phyloP scores from a whole-genome alignment of 331 rosid species.

The Prunus yedoensis region DNA sequence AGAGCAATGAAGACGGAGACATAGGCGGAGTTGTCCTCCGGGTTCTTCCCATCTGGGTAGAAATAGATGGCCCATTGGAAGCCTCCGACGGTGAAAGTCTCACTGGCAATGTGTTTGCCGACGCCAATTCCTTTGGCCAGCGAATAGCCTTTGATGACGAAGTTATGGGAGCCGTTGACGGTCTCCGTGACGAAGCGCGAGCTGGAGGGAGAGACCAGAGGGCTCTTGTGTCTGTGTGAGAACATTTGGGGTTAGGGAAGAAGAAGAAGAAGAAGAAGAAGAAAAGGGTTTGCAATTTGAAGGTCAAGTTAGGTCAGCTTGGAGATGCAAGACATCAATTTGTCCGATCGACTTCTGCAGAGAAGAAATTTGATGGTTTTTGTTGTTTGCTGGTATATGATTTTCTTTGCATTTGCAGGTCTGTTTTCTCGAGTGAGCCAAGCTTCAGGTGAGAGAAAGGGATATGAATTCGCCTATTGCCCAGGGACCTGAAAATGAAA shows the following conservation, averaged over 20 bases:
- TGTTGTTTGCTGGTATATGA: no score
- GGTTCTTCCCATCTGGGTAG: slow-evolving; percentile 81
- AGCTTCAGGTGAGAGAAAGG: no score
- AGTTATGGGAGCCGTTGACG: slow-evolving; percentile 88
- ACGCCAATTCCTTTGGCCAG: slow-evolving; percentile 88
- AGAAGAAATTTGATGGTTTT: no score
- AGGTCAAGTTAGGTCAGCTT: not conserved
- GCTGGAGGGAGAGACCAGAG: slow-evolving; percentile 43
- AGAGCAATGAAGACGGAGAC: slow-evolving; percentile 86
- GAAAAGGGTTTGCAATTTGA: not conserved
- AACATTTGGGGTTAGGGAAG: not conserved
- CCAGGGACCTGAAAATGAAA: no score
- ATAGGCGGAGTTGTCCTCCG: slow-evolving; percentile 74
- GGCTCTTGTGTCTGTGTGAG: slow-evolving; percentile 17
- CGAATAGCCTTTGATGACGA: slow-evolving; percentile 75
- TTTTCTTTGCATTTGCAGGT: no score
- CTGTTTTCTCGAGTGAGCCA: no score
- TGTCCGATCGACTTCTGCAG: no score
- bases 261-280: no score
- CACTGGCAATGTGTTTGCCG: slow-evolving; percentile 85
- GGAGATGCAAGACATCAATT: no score
- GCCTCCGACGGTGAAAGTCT: slow-evolving; percentile 77
- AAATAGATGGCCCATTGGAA: slow-evolving; percentile 90
- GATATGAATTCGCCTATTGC: no score
- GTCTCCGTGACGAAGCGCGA: slow-evolving; percentile 82